Conservation (phyloP, 805 yeast genomes). For the Metschnikowia chrysomelidarum region DNA sequence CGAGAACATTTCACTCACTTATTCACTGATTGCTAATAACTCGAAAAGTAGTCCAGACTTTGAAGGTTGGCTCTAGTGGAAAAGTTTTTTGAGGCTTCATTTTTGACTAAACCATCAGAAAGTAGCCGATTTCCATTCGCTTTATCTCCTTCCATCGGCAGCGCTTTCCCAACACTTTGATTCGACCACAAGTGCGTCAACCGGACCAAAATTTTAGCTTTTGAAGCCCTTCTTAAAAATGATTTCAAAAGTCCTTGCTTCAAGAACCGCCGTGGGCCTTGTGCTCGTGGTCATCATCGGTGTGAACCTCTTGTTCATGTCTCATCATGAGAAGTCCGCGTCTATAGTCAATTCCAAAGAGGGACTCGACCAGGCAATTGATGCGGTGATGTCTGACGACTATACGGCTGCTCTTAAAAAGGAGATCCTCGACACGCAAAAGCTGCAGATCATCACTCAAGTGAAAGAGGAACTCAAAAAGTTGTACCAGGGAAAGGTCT, state of each 20-base stretch:
- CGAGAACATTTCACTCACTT: too few species aligned
- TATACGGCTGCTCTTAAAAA: conserved; percentile 8
- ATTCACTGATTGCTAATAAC: too few species aligned
- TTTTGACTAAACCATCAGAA: too few species aligned
- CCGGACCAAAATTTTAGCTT: too few species aligned
- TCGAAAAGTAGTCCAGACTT: too few species aligned
- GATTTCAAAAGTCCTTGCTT: conserved; percentile 7
- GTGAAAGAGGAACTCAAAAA: conserved; percentile 9
- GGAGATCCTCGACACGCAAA: conserved; percentile 8
- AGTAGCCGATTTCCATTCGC: too few species aligned
- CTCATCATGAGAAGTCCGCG: conserved; percentile 1
- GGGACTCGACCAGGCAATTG: conserved; percentile 9
- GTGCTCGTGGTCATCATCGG: conserved; percentile 6
- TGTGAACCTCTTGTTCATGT: conserved; percentile 8
- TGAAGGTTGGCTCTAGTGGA: too few species aligned
- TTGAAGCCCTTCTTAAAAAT: too few species aligned
- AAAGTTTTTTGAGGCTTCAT: too few species aligned
- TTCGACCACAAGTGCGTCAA: too few species aligned
- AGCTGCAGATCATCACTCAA: conserved; percentile 6
- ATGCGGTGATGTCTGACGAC: conserved; percentile 6
- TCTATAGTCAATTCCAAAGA: conserved; percentile 5
- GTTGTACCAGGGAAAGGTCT: neutral
- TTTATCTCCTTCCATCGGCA: too few species aligned
- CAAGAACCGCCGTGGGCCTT: conserved; percentile 9
- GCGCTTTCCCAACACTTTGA: too few species aligned